Percentiles rank a stretch among this genome's conserved stretches.
phyloP scores from a whole-genome alignment of 2,329 filamentous ascomycete species.

The Botrytis pseudocinerea region DNA sequence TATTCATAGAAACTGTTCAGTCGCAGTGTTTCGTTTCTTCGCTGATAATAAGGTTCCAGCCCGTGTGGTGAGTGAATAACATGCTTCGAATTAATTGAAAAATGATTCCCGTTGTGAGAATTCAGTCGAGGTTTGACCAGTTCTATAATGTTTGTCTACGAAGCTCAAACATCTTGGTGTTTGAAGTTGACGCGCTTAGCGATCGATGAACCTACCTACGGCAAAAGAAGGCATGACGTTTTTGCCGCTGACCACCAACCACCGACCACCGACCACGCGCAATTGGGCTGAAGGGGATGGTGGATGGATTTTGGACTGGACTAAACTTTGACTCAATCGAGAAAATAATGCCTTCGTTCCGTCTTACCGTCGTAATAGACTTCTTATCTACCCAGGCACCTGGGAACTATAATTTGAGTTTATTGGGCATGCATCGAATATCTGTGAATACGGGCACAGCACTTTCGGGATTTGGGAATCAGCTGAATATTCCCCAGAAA shows the following conservation, averaged over 20 bases:
- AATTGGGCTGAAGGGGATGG: neutral
- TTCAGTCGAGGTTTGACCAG: neutral
- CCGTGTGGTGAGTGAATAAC: conserved; percentile 3
- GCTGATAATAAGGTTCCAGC: neutral
- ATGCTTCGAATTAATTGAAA: conserved; percentile 11
- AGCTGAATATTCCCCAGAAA: neutral
- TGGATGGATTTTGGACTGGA: neutral
- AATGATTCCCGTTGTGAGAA: neutral
- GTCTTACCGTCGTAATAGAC: neutral
- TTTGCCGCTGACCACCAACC: conserved; percentile 14
- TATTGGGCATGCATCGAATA: neutral
- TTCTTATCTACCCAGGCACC: neutral
- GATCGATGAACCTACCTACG: neutral
- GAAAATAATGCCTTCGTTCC: neutral
- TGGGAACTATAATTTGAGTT: neutral
- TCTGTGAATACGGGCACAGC: neutral
- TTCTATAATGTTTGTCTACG: conserved; percentile 7
- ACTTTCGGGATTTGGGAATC: neutral
- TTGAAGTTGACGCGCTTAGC: conserved; percentile 18
- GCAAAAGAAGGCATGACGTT: conserved; percentile 5
- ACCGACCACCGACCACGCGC: conserved; percentile 7
- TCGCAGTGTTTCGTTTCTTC: conserved; percentile 2
- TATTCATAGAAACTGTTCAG: neutral
- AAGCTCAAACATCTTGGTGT: conserved; percentile 16
- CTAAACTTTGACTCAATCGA: neutral